Evolutionary conservation across 495 filamentous ascomycete species (phyloP).

Genomic region (Trichoderma gamsii): DNA sequence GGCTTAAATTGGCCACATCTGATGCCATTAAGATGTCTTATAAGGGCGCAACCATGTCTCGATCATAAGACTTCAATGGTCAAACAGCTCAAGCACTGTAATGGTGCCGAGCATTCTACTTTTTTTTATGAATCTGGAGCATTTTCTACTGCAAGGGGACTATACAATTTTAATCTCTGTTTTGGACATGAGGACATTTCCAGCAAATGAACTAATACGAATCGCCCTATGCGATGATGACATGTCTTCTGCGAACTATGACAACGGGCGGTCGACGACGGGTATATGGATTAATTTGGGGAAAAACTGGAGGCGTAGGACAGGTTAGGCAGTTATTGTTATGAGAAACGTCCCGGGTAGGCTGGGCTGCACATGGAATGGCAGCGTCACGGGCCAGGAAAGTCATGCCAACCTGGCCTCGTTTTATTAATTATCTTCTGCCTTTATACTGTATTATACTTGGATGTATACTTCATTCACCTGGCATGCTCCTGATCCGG

Average conservation of each 20-base stretch:
- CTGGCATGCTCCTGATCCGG: slow-evolving; percentile 8
- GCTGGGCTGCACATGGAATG: background rate
- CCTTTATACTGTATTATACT: slow-evolving; percentile 5
- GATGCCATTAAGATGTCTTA: background rate
- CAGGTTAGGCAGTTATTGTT: background rate
- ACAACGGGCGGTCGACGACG: background rate
- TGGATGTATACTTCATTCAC: background rate
- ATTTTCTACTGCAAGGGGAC: background rate
- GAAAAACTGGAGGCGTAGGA: background rate
- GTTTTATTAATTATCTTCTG: slow-evolving; percentile 6
- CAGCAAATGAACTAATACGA: background rate
- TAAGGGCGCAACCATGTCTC: background rate
- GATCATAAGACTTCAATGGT: background rate
- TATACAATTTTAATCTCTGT: slow-evolving; percentile 9
- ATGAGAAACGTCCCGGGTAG: slow-evolving; percentile 4
- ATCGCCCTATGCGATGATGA: background rate
- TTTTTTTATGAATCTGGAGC: background rate
- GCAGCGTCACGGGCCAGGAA: slow-evolving; percentile 3
- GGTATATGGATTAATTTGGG: slow-evolving; percentile 7
- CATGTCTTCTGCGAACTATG: background rate
- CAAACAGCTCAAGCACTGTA: background rate
- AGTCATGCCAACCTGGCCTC: slow-evolving; percentile 12
- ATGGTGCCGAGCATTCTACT: background rate
- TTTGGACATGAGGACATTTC: slow-evolving; percentile 11
- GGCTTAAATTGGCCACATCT: slow-evolving; percentile 36